Evolutionary conservation across 2,329 filamentous ascomycete genomes (phyloP), one percentile per base, ranked within the genome.

Genomic region (Grosmannia huntii): DNA sequence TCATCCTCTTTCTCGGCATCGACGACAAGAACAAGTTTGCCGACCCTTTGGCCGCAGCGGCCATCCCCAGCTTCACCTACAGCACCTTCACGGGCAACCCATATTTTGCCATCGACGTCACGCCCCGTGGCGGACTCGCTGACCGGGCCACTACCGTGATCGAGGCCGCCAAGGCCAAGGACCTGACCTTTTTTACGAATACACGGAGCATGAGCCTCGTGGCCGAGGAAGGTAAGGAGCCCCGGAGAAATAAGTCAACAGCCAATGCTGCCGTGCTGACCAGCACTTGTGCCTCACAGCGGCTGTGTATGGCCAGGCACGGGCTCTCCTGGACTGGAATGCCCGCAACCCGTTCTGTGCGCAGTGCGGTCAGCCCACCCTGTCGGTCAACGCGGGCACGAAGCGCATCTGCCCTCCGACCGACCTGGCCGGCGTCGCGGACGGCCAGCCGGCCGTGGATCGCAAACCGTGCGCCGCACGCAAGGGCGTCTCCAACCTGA

Each of bases 291-390:
- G 46, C 4, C 28, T 19, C 31, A 23, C 62, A 94, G 94, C 91
- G 60, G 90, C 91, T 55, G 87, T 96, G 52, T 96, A 90, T 65
- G 92, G 90, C 16, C 89, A 96, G 71, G 89, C 90, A 9, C 85
- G 92, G 58, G 87, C 90, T 52, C 78, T 96, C 28, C 76, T 95
- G 41, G 94, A 97, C 74, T 99, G 94, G 94, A 97, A 99, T 73
- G 79, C 79, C 28, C 87, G 92, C 56, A 96, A 95, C 72, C 87
- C 86, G 33, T 99, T 90, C 77, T 99, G 94, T 71, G 90, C 85
- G 36, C 86, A 86, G 58, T 99, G 94, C 71, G 92, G 94, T 38
- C 81, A 88, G 66, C 83, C 81, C 27, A 97, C 90, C 0, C 75
- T 96, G 60, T 87, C 86, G 21, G 77, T 89, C 28, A 86, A 91